phyloP scores from a whole-genome alignment of 306 rosid genomes.

The Quercus robur region DNA sequence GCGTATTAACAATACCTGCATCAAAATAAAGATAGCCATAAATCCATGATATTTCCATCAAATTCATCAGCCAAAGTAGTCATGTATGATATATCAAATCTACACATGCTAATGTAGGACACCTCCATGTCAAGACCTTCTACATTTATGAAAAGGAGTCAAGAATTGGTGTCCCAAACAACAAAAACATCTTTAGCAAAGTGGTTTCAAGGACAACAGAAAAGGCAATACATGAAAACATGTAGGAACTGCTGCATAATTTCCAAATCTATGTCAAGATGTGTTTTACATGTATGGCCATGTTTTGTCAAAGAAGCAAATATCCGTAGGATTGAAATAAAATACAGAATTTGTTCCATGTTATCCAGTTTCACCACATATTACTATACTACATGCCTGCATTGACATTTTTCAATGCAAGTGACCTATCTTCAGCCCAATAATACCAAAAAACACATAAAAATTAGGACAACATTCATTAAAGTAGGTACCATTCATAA shows the following conservation, averaged over 20 bases:
- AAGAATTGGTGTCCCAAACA: not conserved
- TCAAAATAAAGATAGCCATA: not conserved
- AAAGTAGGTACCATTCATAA: slow-evolving; percentile 37
- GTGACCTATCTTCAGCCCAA: not conserved
- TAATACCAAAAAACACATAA: not conserved
- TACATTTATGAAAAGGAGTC: not conserved
- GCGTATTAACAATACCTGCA: slow-evolving; percentile 42
- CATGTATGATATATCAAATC: not conserved
- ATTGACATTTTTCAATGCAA: not conserved
- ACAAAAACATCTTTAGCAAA: not conserved
- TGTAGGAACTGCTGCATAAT: not conserved
- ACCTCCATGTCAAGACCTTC: not conserved
- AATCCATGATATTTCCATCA: not conserved
- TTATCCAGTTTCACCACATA: not conserved
- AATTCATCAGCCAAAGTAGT: not conserved
- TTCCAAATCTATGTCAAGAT: not conserved
- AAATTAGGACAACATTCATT: not conserved
- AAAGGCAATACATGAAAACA: not conserved
- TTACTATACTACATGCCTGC: not conserved
- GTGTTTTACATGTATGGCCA: not conserved
- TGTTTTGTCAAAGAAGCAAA: not conserved
- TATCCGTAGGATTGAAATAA: not conserved
- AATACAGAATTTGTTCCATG: not conserved
- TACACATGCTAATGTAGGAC: not conserved
- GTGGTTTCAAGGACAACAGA: not conserved